Evolutionary conservation across 2,329 filamentous ascomycete genomes (phyloP).

Genomic region (Exophiala xenobiotica): DNA sequence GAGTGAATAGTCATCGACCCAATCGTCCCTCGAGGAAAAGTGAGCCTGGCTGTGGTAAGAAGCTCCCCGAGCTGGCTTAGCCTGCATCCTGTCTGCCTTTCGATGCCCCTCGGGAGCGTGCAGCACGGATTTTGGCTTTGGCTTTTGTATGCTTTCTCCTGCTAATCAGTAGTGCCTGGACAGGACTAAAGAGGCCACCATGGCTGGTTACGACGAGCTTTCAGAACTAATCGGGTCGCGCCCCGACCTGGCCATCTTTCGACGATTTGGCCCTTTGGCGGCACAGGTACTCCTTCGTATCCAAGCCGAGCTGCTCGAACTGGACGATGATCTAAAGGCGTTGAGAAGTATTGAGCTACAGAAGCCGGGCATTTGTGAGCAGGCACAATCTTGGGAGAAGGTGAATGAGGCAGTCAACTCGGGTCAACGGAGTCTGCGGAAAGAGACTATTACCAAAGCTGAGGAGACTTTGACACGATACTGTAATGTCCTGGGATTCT

Average conservation of each 20-base stretch:
- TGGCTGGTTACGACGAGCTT: conserved; percentile 12
- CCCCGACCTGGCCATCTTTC: conserved; percentile 8
- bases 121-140: too few relatives aligned
- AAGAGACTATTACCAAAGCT: conserved; percentile 1
- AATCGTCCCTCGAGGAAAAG: too few relatives aligned
- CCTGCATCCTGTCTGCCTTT: too few relatives aligned
- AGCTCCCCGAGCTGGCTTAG: too few relatives aligned
- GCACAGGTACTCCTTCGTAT: conserved; percentile 5
- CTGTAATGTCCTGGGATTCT: too few relatives aligned
- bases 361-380: neutral
- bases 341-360: neutral
- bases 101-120: too few relatives aligned
- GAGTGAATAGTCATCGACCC: too few relatives aligned
- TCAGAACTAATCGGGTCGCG: neutral
- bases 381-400: conserved; percentile 10
- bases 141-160: too few relatives aligned
- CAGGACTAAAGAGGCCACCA: too few relatives aligned
- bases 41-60: too few relatives aligned
- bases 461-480: conserved; percentile 7
- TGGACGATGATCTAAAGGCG: conserved; percentile 6
- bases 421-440: conserved; percentile 3
- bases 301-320: conserved; percentile 11
- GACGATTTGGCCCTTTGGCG: conserved; percentile 7
- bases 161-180: too few relatives aligned
- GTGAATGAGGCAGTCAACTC: neutral